A percentile compares a stretch with the other conserved stretches of the same genome.
phyloP scores from a whole-genome alignment of 768 basidiomycete species.

The Gelatoporia subvermispora region DNA sequence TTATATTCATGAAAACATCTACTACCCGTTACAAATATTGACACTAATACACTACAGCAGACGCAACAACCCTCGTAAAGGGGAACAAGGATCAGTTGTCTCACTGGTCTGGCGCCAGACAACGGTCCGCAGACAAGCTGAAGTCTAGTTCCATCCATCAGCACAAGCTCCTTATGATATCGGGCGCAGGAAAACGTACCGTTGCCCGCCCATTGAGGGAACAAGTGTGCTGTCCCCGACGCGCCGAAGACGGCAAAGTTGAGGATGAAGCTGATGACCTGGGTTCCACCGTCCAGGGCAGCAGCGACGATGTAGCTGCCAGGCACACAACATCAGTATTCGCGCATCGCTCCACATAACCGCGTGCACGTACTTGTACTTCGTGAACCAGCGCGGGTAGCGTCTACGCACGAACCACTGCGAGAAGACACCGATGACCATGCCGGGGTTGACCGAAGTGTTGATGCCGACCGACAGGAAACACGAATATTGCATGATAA shows the following conservation, averaged over 20 bases:
- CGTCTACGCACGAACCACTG: conserved; percentile 39
- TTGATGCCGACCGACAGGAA: conserved; percentile 55
- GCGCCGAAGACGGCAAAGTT: conserved; percentile 29
- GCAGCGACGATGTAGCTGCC: conserved; percentile 36
- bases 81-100: conserved; percentile 1
- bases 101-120: conserved; percentile 13
- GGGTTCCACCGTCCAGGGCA: conserved; percentile 35
- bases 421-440: conserved; percentile 40
- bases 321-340: background rate
- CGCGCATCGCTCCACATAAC: background rate
- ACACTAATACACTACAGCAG: too few species aligned
- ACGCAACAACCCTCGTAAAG: too few species aligned
- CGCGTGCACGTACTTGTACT: conserved; percentile 3
- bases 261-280: conserved; percentile 32
- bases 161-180: background rate
- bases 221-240: conserved; percentile 20
- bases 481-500: conserved; percentile 34
- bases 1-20: too few species aligned
- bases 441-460: conserved; percentile 41
- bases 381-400: conserved; percentile 34
- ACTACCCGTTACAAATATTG: too few species aligned
- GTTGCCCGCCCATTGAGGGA: conserved; percentile 26
- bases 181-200: conserved; percentile 5
- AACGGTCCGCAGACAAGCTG: conserved; percentile 22
- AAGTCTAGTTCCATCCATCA: conserved; percentile 8